These are phyloP conservation scores for Fusarium camptoceras DNA, from an alignment of 2,329 filamentous ascomycete genomes.

Conservation along the genomic window DNA sequence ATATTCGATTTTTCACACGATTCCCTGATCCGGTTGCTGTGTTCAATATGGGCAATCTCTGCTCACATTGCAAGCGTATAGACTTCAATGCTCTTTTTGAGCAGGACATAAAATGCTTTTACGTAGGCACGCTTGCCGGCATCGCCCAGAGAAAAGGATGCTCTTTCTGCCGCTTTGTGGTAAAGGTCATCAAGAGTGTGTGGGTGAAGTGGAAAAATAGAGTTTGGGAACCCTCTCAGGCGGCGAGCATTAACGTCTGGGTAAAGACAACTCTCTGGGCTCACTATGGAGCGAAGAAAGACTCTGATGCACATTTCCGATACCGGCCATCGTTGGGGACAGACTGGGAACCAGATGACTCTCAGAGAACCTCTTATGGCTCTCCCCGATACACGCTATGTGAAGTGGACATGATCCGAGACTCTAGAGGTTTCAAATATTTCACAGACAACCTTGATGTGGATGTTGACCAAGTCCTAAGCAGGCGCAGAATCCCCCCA, in stretches of 20 bases:
- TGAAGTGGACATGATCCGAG: neutral
- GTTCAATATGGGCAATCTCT: neutral
- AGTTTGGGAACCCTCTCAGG: neutral
- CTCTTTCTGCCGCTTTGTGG: neutral
- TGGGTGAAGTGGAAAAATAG: too few species aligned
- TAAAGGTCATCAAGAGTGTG: neutral
- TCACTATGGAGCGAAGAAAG: neutral
- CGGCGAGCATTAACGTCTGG: neutral
- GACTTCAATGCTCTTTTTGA: neutral
- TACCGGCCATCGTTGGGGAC: neutral
- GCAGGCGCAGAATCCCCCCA: fast-evolving
- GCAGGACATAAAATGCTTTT: neutral
- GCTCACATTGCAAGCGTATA: neutral
- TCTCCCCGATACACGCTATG: neutral
- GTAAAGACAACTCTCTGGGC: neutral
- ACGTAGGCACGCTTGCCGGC: neutral
- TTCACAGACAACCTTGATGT: neutral
- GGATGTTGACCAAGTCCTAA: neutral
- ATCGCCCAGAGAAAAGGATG: neutral
- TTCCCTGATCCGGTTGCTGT: too few species aligned
- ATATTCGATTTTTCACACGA: too few species aligned
- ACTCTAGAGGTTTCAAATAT: neutral
- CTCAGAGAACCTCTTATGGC: neutral
- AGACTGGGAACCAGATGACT: neutral
- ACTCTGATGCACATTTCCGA: neutral